Base-by-base conservation (phyloP, 257 asterid genomes). In the Forsythia suspensa region DNA sequence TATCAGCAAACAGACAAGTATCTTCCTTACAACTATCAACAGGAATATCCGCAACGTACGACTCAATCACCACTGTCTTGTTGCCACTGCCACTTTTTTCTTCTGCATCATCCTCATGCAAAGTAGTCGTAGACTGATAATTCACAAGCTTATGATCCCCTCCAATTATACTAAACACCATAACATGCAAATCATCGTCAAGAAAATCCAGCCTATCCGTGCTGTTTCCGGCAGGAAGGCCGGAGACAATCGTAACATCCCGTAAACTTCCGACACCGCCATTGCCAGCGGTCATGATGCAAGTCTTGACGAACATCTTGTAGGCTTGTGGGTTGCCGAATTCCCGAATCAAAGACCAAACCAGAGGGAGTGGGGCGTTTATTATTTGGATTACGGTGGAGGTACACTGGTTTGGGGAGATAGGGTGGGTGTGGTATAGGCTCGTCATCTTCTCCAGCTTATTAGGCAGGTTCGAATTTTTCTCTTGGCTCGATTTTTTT, bases 31-130 rank as follows among this genome's bases (percentile, higher is more conserved):
- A 77, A 59, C 87, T 91, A 16, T 80, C 90, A 73, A 70, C 79
- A 29, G 93, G 95, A 18, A 91, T 46, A 87, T 91, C 92, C 77
- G 87, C 94, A 41, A 82, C 91, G 39, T 85, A 91, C 5, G 94
- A 85, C 61, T 89, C 88, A 76, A 85, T 74, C 82, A 82, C 89
- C 87, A 87, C 86, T 46, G 93, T 89, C 74, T 79, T 70, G 20
- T 55, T 77, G 40, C 68, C 83, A 15, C 4, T 1, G 40, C 70
- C 76, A 0, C 48, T 79, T 48, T 21, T 79, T 0, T 41, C 82
- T 34, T 79, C 84, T 13, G 55, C 3, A 3, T 67, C 55, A 42
- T 66, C 71, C 42, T 72, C 75, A 24, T 82, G 88, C 76, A 88
- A 57, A 71, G 89, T 88, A 0, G 66, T 79, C 7, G 87, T 83